These are phyloP conservation scores for Rhizopogon sp. DNA, from an alignment of 768 basidiomycete genomes.

Conservation along the genomic window DNA sequence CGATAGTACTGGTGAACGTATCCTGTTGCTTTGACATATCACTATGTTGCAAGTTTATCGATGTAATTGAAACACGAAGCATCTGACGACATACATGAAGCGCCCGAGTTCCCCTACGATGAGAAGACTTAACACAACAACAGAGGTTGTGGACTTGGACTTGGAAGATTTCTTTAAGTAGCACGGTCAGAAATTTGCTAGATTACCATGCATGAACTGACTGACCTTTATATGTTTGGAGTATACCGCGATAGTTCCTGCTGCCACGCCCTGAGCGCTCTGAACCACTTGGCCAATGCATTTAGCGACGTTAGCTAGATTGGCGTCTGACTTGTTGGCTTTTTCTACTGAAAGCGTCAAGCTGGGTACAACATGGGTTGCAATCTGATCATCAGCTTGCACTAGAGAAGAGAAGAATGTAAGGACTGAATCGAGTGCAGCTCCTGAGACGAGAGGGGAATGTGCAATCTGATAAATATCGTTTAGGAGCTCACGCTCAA, in stretches of 20 bases:
- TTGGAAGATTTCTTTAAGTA: conserved; percentile 45
- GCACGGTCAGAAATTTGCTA: conserved; percentile 1
- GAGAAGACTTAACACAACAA: conserved; percentile 78
- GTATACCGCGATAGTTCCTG: conserved; percentile 82
- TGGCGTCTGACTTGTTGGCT: conserved; percentile 50
- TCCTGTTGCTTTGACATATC: conserved; percentile 81
- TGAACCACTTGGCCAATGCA: conserved; percentile 82
- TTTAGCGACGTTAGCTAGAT: conserved; percentile 71
- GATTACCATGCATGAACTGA: conserved; percentile 18
- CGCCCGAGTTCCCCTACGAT: conserved; percentile 93
- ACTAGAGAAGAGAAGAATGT: conserved; percentile 82
- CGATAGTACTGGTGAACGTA: conserved; percentile 71
- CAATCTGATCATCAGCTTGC: conserved; percentile 76
- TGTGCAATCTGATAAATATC: conserved; percentile 68
- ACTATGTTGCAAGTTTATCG: conserved; percentile 34
- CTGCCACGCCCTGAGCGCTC: conserved; percentile 64
- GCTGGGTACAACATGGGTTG: conserved; percentile 75
- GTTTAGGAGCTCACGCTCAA: conserved; percentile 64
- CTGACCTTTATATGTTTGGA: conserved; percentile 78
- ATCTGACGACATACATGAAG: conserved; percentile 52
- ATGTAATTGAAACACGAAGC: conserved; percentile 1
- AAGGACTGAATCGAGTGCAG: conserved; percentile 76
- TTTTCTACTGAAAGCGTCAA: conserved; percentile 66
- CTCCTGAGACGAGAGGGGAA: conserved; percentile 73
- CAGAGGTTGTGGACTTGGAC: conserved; percentile 60